These are phyloP conservation scores for Kwoniella sp. DNA, from an alignment of 768 basidiomycete genomes.

Conservation along the genomic window DNA sequence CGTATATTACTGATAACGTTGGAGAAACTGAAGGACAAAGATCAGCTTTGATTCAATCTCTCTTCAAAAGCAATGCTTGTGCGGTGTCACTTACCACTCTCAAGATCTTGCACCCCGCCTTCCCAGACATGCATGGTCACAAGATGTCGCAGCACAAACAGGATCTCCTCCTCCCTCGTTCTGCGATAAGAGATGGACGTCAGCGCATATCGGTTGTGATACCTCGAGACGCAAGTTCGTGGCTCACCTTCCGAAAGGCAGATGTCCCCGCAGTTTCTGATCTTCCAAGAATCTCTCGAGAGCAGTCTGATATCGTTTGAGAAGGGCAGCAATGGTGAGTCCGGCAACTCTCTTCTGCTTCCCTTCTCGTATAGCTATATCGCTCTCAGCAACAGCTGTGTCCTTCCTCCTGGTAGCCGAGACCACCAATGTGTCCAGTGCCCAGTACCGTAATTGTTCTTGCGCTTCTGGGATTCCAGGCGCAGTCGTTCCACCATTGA, in stretches of 20 bases:
- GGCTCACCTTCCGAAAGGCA: conserved; percentile 81
- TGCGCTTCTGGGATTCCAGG: conserved; percentile 26
- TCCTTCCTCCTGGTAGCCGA: conserved; percentile 10
- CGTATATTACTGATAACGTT: conserved; percentile 69
- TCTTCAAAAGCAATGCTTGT: too few relatives aligned
- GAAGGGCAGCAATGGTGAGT: conserved; percentile 69
- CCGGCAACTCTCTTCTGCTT: conserved; percentile 86
- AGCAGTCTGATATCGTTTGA: conserved; percentile 72
- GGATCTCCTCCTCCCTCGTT: conserved; percentile 77
- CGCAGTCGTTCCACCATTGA: conserved; percentile 39
- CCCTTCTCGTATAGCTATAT: conserved; percentile 56
- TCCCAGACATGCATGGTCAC: conserved; percentile 61
- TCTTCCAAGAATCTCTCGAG: conserved; percentile 80
- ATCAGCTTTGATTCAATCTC: too few relatives aligned
- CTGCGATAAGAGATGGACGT: background rate
- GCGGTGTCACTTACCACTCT: background rate
- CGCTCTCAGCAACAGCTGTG: background rate
- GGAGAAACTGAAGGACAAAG: conserved; percentile 51
- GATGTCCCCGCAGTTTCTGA: conserved; percentile 75
- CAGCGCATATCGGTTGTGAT: background rate
- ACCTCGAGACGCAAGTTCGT: background rate
- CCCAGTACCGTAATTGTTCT: conserved; percentile 48
- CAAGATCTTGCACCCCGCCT: conserved; percentile 40
- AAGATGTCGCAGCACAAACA: conserved; percentile 81
- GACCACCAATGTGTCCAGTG: conserved; percentile 41